Evolutionary conservation across 371 early-diverging fungal species (phyloP).

Genomic region (Dinochytrium kinnereticum): DNA sequence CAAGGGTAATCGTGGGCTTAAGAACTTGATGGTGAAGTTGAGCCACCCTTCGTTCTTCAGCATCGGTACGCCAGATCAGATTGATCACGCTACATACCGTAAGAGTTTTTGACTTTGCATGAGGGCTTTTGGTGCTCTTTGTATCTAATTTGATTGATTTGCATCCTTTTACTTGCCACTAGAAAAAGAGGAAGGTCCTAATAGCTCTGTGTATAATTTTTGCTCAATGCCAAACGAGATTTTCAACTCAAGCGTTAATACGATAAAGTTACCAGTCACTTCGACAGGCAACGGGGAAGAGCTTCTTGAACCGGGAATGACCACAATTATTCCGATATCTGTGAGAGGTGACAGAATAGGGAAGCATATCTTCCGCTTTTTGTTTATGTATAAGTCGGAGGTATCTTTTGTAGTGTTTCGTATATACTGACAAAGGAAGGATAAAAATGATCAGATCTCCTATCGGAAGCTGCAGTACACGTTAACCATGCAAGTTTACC

Average conservation of each 20-base stretch:
- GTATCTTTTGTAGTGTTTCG: constrained; percentile 30
- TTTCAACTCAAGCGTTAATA: constrained; percentile 36
- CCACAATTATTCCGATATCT: constrained; percentile 83
- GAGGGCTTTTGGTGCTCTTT: constrained; percentile 1
- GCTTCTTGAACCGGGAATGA: constrained; percentile 71
- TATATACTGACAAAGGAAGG: constrained; percentile 36
- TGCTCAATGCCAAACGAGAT: constrained; percentile 27
- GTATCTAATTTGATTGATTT: constrained; percentile 13
- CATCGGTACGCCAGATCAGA: constrained; percentile 54
- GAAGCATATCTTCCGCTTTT: constrained; percentile 74
- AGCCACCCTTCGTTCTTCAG: constrained; percentile 89
- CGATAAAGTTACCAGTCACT: constrained; percentile 38
- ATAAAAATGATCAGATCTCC: constrained; percentile 57
- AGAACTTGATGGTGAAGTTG: constrained; percentile 70
- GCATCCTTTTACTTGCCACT: not conserved
- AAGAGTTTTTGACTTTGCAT: too few species aligned
- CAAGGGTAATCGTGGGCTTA: constrained; percentile 77
- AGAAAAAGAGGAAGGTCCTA: not conserved
- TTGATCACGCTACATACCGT: constrained; percentile 31
- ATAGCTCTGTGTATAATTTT: not conserved
- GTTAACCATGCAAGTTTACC: constrained; percentile 68
- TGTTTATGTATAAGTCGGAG: constrained; percentile 70
- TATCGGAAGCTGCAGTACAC: constrained; percentile 70
- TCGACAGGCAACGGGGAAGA: constrained; percentile 33
- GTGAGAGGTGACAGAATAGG: constrained; percentile 91